Conservation (phyloP, 805 yeast genomes). For the Zygotorulaspora chibaensis region DNA sequence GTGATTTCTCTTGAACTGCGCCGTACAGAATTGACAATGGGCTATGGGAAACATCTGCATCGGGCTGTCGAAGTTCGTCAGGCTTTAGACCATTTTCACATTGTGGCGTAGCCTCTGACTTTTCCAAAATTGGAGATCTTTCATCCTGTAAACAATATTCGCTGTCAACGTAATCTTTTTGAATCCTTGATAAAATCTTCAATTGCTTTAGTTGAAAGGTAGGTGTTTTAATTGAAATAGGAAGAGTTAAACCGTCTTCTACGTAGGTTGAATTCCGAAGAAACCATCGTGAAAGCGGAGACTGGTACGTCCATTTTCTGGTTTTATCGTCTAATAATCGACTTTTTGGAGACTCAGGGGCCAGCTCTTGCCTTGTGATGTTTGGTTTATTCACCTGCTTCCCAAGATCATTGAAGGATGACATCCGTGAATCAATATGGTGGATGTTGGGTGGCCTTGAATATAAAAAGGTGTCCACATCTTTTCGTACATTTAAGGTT, state of each 20-base stretch:
- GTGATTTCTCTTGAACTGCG: slow-evolving; percentile 6
- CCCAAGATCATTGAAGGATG: slow-evolving; percentile 8
- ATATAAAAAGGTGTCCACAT: slow-evolving; percentile 24
- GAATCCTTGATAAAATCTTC: slow-evolving; percentile 24
- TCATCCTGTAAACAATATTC: slow-evolving; percentile 16
- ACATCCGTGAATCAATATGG: slow-evolving; percentile 22
- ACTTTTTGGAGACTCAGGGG: not conserved
- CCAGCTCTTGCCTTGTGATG: not conserved
- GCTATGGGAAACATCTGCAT: not conserved
- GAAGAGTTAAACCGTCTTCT: slow-evolving; percentile 9
- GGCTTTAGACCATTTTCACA: too few relatives aligned
- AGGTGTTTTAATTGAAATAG: slow-evolving; percentile 20
- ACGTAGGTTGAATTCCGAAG: slow-evolving; percentile 30
- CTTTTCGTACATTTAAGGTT: slow-evolving; percentile 7
- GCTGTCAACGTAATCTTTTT: slow-evolving; percentile 13
- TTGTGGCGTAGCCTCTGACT: not conserved
- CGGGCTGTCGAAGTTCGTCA: not conserved
- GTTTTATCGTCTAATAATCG: not conserved
- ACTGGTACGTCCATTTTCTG: slow-evolving; percentile 31
- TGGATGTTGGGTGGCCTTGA: slow-evolving; percentile 28
- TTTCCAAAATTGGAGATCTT: slow-evolving; percentile 25
- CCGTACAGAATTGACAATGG: slow-evolving; percentile 17
- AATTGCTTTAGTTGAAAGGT: slow-evolving; percentile 28
- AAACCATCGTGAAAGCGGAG: slow-evolving; percentile 36
- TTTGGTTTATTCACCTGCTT: not conserved